Evolutionary conservation across 805 yeast species (phyloP).

Genomic region (Teunomyces tritomae): DNA sequence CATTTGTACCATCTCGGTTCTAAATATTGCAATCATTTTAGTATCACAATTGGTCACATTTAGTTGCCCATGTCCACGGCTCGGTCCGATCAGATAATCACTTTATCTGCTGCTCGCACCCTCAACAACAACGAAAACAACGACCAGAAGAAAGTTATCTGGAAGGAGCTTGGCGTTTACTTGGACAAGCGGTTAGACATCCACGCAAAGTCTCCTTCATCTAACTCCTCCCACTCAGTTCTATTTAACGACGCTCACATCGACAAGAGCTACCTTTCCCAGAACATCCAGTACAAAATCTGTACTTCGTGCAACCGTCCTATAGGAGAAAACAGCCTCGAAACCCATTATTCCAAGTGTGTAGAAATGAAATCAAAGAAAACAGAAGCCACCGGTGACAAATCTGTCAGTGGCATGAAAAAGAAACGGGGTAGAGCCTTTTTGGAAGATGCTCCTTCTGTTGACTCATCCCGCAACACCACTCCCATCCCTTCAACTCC

Average conservation of each 20-base stretch:
- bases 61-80: constrained; percentile 17
- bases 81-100: constrained; percentile 22
- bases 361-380: constrained; percentile 32
- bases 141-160: constrained; percentile 26
- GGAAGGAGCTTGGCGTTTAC: constrained; percentile 46
- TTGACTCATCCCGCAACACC: constrained; percentile 37
- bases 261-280: constrained; percentile 29
- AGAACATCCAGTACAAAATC: constrained; percentile 35
- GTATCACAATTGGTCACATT: constrained; percentile 4
- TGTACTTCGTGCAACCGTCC: constrained; percentile 41
- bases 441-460: constrained; percentile 38
- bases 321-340: constrained; percentile 34
- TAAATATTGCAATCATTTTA: neutral
- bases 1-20: neutral
- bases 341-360: constrained; percentile 34
- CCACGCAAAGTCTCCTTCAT: constrained; percentile 20
- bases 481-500: constrained; percentile 33
- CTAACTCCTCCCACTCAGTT: constrained; percentile 17
- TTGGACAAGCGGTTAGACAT: constrained; percentile 37
- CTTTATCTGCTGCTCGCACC: constrained; percentile 25
- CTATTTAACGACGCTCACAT: constrained; percentile 21
- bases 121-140: constrained; percentile 18
- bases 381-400: constrained; percentile 11
- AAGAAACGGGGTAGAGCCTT: constrained; percentile 25
- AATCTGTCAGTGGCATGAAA: constrained; percentile 20